These are phyloP conservation scores for Cubamyces lactineus DNA, from an alignment of 768 basidiomycete genomes.

Conservation along the genomic window DNA sequence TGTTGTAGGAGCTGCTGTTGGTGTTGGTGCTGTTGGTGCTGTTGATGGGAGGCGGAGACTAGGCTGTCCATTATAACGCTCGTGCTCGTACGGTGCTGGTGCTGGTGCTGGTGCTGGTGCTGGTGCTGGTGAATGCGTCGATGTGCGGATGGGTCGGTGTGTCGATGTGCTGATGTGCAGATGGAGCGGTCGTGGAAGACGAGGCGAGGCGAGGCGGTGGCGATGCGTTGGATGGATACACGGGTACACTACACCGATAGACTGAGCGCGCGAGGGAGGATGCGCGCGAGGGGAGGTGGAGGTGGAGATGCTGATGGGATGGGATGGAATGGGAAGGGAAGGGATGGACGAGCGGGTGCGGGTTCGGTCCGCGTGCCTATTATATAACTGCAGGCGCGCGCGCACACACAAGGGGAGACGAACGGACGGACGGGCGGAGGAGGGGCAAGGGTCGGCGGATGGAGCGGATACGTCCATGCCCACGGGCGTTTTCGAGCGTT, in stretches of 20 bases:
- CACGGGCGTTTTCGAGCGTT: not conserved
- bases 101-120: no score
- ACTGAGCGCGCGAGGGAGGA: no score
- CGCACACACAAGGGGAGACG: not conserved
- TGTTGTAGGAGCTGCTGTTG: not conserved
- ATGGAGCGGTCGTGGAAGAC: not conserved
- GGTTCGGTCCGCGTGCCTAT: not conserved
- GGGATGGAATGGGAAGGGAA: not conserved
- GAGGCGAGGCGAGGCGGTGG: not conserved
- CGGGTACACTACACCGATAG: not conserved
- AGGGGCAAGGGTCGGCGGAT: not conserved
- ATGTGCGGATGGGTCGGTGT: no score
- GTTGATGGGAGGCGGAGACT: conserved; percentile 18
- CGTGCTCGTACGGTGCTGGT: not conserved
- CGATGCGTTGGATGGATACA: not conserved
- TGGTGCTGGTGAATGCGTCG: no score
- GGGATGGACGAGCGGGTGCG: no score
- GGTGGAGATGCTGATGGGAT: not conserved
- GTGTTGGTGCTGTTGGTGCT: conserved; percentile 2
- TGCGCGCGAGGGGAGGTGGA: not conserved
- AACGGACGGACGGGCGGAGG: no score
- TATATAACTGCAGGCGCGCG: conserved; percentile 4
- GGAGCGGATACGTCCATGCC: not conserved
- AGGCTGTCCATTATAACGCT: conserved; percentile 24
- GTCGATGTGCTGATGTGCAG: not conserved